Base-by-base conservation (phyloP, 2,329 filamentous ascomycete genomes). In the Ophiocordyceps camponoti-saundersi region DNA sequence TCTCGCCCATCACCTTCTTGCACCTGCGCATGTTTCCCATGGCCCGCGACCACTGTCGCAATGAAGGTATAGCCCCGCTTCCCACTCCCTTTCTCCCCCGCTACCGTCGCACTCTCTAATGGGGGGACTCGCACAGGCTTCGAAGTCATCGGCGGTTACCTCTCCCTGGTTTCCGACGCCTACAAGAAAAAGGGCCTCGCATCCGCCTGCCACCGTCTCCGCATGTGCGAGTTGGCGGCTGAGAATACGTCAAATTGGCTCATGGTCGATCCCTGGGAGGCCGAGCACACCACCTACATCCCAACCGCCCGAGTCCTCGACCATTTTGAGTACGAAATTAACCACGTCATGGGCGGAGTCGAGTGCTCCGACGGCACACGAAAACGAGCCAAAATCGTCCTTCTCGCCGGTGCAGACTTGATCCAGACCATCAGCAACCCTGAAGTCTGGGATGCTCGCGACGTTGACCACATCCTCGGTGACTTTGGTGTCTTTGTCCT, bases 241-340 rank as follows among this genome's bases (percentile, higher is more conserved):
- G 75, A 80, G 54, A 73, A 83, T 54, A 80, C 84, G 45, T 78
- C 79, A 55, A 88, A 84, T 46, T 63, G 60, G 80, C 70, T 93
- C 50, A 87, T 87, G 79, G 85, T 92, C 43, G 87, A 94, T 60
- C 79, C 84, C 0, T 93, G 85, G 82, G 89, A 95, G 69, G 84
- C 86, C 34, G 83, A 56, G 80, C 93, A 65, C 77, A 81, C 57
- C 74, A 84, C 53, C 7, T 96, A 95, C 60, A 81, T 87, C 51
- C 87, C 88, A 16, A 96, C 90, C 1, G 90, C 89, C 39, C 77
- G 83, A 55, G 89, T 95, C 40, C 71, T 95, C 44, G 87, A 94
- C 58, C 90, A 95, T 64, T 92, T 95, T 56, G 80, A 93, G 53
- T 68, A 90, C 59, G 87, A 95, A 61, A 85, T 95, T 60, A 95